These are phyloP conservation scores for Phytophthora idaei DNA, from an alignment of 352 stramenopile genomes.

Conservation along the genomic window DNA sequence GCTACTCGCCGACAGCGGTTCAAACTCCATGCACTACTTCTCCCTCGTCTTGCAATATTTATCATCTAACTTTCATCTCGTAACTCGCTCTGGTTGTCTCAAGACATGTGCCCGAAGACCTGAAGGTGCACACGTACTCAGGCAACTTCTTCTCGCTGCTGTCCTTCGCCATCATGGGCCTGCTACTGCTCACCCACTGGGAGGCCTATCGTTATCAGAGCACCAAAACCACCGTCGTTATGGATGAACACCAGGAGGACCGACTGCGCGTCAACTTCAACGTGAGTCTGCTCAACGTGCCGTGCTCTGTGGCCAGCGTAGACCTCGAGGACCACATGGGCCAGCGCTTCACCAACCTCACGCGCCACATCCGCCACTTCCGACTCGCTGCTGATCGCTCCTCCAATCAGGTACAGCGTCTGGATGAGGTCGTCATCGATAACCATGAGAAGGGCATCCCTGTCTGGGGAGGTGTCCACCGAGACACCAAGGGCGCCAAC, in stretches of 20 bases:
- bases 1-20: background rate
- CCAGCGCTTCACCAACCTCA: slow-evolving; percentile 76
- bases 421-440: slow-evolving; percentile 80
- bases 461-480: slow-evolving; percentile 65
- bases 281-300: slow-evolving; percentile 75
- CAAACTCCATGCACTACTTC: background rate
- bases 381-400: slow-evolving; percentile 48
- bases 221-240: slow-evolving; percentile 61
- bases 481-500: slow-evolving; percentile 42
- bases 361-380: slow-evolving; percentile 82
- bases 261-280: slow-evolving; percentile 88
- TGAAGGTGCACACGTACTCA: slow-evolving; percentile 63
- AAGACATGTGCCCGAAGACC: slow-evolving; percentile 80
- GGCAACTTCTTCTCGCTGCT: slow-evolving; percentile 74
- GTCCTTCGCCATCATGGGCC: slow-evolving; percentile 58
- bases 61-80: slow-evolving; percentile 11
- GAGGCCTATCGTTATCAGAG: slow-evolving; percentile 49
- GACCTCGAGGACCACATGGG: slow-evolving; percentile 86
- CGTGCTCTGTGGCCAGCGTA: slow-evolving; percentile 72
- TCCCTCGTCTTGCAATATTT: slow-evolving; percentile 11
- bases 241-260: slow-evolving; percentile 84
- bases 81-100: slow-evolving; percentile 15
- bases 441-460: slow-evolving; percentile 65
- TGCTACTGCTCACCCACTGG: slow-evolving; percentile 66
- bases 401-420: slow-evolving; percentile 38